phyloP scores from a whole-genome alignment of 139 green algal genomes.

The Bryopsis sp. region DNA sequence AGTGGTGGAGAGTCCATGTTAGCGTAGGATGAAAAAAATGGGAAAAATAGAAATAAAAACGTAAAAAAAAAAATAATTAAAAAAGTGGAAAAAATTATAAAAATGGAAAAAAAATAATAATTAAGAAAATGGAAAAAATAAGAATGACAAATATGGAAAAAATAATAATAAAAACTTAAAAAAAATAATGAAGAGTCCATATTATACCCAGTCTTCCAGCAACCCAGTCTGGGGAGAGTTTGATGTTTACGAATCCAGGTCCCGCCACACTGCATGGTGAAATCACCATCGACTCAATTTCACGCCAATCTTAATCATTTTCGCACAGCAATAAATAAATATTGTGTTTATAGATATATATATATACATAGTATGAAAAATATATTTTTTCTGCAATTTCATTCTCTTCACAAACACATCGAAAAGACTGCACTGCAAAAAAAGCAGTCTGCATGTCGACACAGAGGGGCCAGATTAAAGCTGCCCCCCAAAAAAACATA shows the following conservation, averaged over 20 bases:
- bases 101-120: background rate
- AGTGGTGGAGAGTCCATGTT: background rate
- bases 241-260: slow-evolving; percentile 96
- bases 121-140: background rate
- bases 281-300: background rate
- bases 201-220: background rate
- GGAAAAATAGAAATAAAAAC: slow-evolving; percentile 3
- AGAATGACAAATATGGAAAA: background rate
- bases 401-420: background rate
- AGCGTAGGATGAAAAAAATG: background rate
- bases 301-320: background rate
- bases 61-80: background rate
- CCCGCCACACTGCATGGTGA: slow-evolving; percentile 56
- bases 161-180: slow-evolving; percentile 4
- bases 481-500: background rate
- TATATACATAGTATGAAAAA: background rate
- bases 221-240: slow-evolving; percentile 21
- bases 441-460: background rate
- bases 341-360: background rate
- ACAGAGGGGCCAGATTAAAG: background rate
- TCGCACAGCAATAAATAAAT: background rate
- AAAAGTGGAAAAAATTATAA: background rate
- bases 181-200: background rate
- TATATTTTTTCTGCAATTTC: background rate
- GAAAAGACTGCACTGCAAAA: background rate